These are phyloP conservation scores for Ceratocystis destructans DNA, from an alignment of 2,329 filamentous ascomycete species.

Conservation along the genomic window DNA sequence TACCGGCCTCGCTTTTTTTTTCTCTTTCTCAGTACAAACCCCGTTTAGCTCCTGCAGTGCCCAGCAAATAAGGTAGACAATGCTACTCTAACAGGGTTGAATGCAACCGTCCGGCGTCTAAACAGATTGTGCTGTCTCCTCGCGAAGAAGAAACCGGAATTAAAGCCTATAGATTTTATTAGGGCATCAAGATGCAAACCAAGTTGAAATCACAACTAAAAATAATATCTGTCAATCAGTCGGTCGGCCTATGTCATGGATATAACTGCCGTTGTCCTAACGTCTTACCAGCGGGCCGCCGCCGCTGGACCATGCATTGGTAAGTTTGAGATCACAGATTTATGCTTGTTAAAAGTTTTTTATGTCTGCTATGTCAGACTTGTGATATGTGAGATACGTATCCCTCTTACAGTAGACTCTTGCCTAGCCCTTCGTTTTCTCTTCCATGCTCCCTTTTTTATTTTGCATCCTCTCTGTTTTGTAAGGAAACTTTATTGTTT, in stretches of 20 bases:
- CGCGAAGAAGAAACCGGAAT: background rate
- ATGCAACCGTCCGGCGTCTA: background rate
- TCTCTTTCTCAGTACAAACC: background rate
- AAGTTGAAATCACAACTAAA: background rate
- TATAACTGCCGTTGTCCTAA: background rate
- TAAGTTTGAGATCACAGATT: background rate
- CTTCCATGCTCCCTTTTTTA: background rate
- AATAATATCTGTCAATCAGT: background rate
- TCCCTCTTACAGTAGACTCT: background rate
- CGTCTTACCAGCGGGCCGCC: background rate
- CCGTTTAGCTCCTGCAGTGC: background rate
- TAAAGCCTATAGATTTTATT: background rate
- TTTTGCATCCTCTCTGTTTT: background rate
- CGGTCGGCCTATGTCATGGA: background rate
- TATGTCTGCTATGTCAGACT: background rate
- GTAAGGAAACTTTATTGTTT: background rate
- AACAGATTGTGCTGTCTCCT: background rate
- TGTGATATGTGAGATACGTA: background rate
- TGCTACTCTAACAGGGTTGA: background rate
- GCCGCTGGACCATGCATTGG: background rate
- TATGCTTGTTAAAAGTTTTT: background rate
- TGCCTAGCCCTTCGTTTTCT: background rate
- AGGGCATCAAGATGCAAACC: no score
- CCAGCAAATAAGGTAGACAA: background rate
- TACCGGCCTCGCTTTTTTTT: background rate